Percentiles rank a stretch among this genome's conserved stretches.
Conservation (phyloP, 2,329 filamentous ascomycete species). For the Colletotrichum cuscutae region DNA sequence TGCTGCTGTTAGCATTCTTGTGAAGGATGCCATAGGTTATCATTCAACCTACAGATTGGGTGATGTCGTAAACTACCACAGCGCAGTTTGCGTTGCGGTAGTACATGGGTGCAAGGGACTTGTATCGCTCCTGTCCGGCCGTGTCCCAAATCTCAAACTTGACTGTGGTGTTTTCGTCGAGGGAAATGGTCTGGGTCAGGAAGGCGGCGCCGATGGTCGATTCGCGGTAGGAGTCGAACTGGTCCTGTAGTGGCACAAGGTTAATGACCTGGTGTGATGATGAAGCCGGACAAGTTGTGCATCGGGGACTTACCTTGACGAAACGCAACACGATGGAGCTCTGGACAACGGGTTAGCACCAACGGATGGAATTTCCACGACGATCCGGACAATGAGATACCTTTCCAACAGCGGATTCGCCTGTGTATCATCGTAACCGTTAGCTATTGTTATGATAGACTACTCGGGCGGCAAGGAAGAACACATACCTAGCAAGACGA, state of each 20-base stretch:
- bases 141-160: constrained; percentile 99
- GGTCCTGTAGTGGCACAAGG: constrained; percentile 71
- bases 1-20: constrained; percentile 39
- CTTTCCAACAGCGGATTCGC: constrained; percentile 99
- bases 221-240: constrained; percentile 98
- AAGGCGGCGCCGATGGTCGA: constrained; percentile 98
- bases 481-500: constrained; percentile 89
- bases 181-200: constrained; percentile 97
- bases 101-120: constrained; percentile 99
- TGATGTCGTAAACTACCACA: constrained; percentile 99
- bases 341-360: constrained; percentile 56
- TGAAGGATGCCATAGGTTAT: neutral
- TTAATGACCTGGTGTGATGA: neutral
- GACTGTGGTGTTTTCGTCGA: constrained; percentile 97
- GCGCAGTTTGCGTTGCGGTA: constrained; percentile 99
- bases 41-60: constrained; percentile 84
- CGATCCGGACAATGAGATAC: constrained; percentile 55
- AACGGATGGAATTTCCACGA: neutral
- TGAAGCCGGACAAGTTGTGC: neutral
- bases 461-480: neutral
- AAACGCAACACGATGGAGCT: constrained; percentile 98
- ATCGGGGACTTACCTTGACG: constrained; percentile 79
- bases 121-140: constrained; percentile 97
- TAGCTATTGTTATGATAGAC: constrained; percentile 12
- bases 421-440: constrained; percentile 57